These are phyloP conservation scores for Erigeron philadelphicus DNA, from an alignment of 140 eudicot genomes.

Conservation along the genomic window DNA sequence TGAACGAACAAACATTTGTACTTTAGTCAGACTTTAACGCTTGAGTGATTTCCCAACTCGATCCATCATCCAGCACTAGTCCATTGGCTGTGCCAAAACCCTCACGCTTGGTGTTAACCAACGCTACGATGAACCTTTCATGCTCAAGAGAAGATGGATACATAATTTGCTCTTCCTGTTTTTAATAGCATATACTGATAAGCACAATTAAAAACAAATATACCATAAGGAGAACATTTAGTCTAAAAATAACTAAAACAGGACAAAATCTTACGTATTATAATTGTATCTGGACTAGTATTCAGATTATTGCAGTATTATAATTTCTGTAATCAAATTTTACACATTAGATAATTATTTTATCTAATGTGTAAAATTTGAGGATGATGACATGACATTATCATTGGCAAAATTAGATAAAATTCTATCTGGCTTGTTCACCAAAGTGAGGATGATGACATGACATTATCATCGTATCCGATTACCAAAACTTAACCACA, in stretches of 20 bases:
- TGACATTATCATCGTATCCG: not conserved
- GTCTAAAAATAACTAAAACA: too few species aligned
- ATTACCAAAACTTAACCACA: not conserved
- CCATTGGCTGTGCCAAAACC: conserved; percentile 22
- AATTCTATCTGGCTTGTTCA: not conserved
- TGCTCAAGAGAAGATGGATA: conserved; percentile 73
- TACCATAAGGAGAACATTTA: too few species aligned
- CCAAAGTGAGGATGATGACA: conserved; percentile 4
- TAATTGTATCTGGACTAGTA: too few species aligned
- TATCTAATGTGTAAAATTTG: too few species aligned
- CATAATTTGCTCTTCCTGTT: conserved; percentile 88
- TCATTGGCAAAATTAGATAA: too few species aligned
- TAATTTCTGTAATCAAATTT: too few species aligned
- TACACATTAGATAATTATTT: too few species aligned
- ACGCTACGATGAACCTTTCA: conserved; percentile 59
- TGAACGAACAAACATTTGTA: not conserved
- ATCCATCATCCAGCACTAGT: conserved; percentile 25
- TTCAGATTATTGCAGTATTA: too few species aligned
- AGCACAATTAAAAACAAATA: not conserved
- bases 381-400: too few species aligned
- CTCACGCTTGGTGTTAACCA: conserved; percentile 50
- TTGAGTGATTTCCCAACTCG: conserved; percentile 75
- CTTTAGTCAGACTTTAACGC: conserved; percentile 52
- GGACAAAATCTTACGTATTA: too few species aligned
- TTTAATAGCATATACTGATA: not conserved